These are phyloP conservation scores for Ogataea methanolica DNA, from an alignment of 805 yeast genomes.

Conservation along the genomic window DNA sequence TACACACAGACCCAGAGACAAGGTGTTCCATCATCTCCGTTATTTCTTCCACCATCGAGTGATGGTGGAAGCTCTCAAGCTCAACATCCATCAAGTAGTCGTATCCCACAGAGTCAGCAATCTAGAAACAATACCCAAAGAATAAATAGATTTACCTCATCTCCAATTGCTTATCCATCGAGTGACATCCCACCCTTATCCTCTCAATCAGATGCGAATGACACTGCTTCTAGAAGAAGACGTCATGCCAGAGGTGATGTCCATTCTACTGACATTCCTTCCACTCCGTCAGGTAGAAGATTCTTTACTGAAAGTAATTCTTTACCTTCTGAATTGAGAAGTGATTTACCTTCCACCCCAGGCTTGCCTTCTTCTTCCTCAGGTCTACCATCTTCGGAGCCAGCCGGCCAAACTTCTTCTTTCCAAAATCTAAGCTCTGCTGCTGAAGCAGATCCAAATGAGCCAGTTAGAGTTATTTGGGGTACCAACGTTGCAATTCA, in stretches of 20 bases:
- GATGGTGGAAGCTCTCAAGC: conserved; percentile 17
- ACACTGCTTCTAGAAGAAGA: conserved; percentile 41
- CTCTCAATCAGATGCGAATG: conserved; percentile 35
- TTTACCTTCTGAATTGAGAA: conserved; percentile 19
- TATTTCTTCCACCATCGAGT: conserved; percentile 48
- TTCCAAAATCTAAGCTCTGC: conserved; percentile 20
- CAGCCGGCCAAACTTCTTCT: conserved; percentile 12
- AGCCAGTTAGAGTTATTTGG: conserved; percentile 92
- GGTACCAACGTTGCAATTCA: conserved; percentile 95
- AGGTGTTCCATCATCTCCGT: conserved; percentile 48
- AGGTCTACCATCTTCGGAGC: conserved; percentile 19
- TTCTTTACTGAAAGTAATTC: conserved; percentile 43
- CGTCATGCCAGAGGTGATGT: conserved; percentile 70
- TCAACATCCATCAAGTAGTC: conserved; percentile 33
- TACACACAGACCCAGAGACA: conserved; percentile 30
- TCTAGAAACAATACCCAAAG: conserved; percentile 1
- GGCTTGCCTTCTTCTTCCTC: conserved; percentile 18
- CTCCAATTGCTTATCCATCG: conserved; percentile 49
- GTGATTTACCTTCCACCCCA: conserved; percentile 6
- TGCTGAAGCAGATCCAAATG: conserved; percentile 41
- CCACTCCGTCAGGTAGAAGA: conserved; percentile 66
- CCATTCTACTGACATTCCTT: conserved; percentile 59
- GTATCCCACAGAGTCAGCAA: conserved; percentile 15
- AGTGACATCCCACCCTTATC: conserved; percentile 34
- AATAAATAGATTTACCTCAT: conserved; percentile 29